These are phyloP conservation scores for Salvia sclarea DNA, from an alignment of 305 asterid genomes.

Conservation along the genomic window DNA sequence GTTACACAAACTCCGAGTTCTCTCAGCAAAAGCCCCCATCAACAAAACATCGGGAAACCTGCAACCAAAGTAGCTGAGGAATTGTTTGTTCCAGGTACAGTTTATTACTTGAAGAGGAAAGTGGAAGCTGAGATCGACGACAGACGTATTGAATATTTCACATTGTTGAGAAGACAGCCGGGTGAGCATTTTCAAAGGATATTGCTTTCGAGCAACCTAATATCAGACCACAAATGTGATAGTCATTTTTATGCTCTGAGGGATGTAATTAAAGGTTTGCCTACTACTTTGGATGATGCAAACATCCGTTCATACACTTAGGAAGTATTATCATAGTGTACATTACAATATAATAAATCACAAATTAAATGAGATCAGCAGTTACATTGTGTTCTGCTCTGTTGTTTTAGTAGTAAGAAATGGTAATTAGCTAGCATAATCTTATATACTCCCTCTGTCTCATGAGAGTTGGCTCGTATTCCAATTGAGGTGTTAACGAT, in stretches of 20 bases:
- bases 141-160: constrained; percentile 49
- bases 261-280: constrained; percentile 88
- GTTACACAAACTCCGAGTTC: constrained; percentile 30
- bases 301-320: constrained; percentile 6
- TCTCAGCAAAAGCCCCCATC: constrained; percentile 33
- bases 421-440: too few relatives aligned
- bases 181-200: constrained; percentile 75
- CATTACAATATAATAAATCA: not conserved
- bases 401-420: not conserved
- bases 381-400: not conserved
- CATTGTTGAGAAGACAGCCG: constrained; percentile 67
- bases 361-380: not conserved
- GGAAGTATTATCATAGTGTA: not conserved
- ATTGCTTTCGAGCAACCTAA: constrained; percentile 69
- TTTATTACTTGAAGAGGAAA: constrained; percentile 69
- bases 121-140: constrained; percentile 36
- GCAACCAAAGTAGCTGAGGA: constrained; percentile 41
- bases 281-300: constrained; percentile 41
- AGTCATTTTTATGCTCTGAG: constrained; percentile 81
- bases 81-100: constrained; percentile 69
- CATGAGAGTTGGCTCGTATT: too few relatives aligned
- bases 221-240: constrained; percentile 77
- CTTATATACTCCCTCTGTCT: too few relatives aligned
- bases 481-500: too few relatives aligned
- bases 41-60: constrained; percentile 28